Conservation (phyloP, 495 filamentous ascomycete species). For the Thermothielavioides terrestris region DNA sequence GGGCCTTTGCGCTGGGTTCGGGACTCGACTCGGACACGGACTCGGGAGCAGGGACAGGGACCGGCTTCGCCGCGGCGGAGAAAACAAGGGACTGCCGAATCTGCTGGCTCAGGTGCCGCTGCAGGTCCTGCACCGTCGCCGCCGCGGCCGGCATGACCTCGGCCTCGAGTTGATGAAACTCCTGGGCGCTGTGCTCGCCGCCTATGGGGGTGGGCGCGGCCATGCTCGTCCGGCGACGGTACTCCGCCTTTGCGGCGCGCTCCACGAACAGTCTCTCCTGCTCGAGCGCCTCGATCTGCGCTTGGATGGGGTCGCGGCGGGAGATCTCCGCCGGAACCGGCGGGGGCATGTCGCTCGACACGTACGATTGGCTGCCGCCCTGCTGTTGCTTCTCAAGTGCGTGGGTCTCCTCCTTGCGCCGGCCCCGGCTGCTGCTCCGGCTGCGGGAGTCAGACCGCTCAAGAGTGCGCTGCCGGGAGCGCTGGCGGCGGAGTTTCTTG, state of each 20-base stretch:
- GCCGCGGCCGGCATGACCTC: background rate
- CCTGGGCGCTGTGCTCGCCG: too few relatives aligned
- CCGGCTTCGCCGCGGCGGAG: background rate
- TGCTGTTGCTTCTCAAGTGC: constrained; percentile 1
- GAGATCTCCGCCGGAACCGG: background rate
- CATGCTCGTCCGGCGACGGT: constrained; percentile 8
- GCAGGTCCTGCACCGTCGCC: constrained; percentile 13
- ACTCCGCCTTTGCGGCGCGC: constrained; percentile 15
- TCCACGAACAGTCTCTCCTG: constrained; percentile 26
- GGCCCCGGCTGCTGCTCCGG: constrained; percentile 7
- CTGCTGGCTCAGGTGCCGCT: constrained; percentile 13
- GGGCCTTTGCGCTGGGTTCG: too few relatives aligned
- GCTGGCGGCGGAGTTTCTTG: constrained; percentile 16
- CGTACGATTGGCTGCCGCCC: background rate
- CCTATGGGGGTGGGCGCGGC: background rate
- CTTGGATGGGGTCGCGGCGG: constrained; percentile 16
- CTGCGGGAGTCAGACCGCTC: constrained; percentile 1
- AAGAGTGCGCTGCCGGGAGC: constrained; percentile 1
- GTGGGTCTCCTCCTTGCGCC: constrained; percentile 11
- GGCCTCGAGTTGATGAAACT: too few relatives aligned
- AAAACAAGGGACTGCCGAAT: constrained; percentile 16
- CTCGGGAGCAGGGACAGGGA: background rate
- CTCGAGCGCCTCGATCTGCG: constrained; percentile 30
- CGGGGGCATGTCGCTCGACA: constrained; percentile 4
- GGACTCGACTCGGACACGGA: too few relatives aligned